phyloP scores from a whole-genome alignment of 768 basidiomycete species.

The Tylopilus rubrobrunneus region DNA sequence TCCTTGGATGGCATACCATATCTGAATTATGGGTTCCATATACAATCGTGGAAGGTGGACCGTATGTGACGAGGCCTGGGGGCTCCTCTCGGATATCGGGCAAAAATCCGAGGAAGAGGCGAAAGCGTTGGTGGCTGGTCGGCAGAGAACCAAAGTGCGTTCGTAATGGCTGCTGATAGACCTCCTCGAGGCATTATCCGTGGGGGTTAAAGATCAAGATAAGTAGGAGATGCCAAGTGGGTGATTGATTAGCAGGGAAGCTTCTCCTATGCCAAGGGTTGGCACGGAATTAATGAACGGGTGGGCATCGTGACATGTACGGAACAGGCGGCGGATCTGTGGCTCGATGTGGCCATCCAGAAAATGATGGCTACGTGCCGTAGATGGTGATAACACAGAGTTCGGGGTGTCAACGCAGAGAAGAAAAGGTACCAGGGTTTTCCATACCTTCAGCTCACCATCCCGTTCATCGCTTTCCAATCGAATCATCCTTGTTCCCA shows the following conservation, averaged over 20 bases:
- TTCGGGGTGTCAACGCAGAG: background rate
- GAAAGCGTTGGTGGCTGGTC: background rate
- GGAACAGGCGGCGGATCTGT: slow-evolving; percentile 1
- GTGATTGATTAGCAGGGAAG: slow-evolving; percentile 19
- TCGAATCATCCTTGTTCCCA: slow-evolving; percentile 12
- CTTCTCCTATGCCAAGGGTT: slow-evolving; percentile 6
- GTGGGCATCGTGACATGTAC: background rate
- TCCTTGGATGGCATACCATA: background rate
- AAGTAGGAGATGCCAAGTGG: slow-evolving; percentile 1
- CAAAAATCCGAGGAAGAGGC: background rate
- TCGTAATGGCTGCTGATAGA: slow-evolving; percentile 12
- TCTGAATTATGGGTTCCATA: background rate
- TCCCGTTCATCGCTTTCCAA: slow-evolving; percentile 4
- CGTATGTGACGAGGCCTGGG: background rate
- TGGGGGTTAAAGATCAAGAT: slow-evolving; percentile 4
- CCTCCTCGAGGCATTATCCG: slow-evolving; percentile 5
- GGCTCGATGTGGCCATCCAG: background rate
- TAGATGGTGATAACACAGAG: slow-evolving; percentile 3
- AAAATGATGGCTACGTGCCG: background rate
- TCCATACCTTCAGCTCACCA: slow-evolving; percentile 6
- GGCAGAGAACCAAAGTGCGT: background rate
- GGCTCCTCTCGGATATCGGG: background rate
- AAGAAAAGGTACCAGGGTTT: background rate
- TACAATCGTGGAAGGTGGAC: background rate
- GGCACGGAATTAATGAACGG: background rate